Evolutionary conservation across 2,329 filamentous ascomycete genomes (phyloP), one percentile per base, ranked within the genome.

Genomic region (Ampelomyces quisqualis): DNA sequence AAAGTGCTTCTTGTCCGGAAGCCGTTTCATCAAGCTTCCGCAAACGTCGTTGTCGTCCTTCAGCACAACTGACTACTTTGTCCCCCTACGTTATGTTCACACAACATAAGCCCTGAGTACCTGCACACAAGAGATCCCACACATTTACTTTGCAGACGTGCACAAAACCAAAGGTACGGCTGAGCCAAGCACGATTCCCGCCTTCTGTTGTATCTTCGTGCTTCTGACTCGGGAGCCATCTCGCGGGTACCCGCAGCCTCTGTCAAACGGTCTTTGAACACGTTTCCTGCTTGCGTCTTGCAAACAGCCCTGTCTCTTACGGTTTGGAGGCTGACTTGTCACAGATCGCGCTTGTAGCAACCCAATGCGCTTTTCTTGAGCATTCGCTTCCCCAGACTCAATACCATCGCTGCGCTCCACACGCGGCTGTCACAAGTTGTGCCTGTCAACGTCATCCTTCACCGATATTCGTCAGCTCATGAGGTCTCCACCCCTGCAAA

Each of bases 241-340:
- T 62, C 47, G 60, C 57, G 38, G 53, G 40, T 52, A 50, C 45
- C 55, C 55, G 58, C 51, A 36, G 41, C 47, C 42, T 48, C 50
- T 55, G 58, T 64, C 63, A 67, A 67, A 66, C 65, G 56, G 36
- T 50, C 50, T 45, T 49, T 48, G 57, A 60, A 67, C 65, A 67
- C 66, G 62, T 67, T 60, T 58, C 55, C 55, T 53, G 58, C 59
- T 62, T 67, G 63, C 62, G 62, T 64, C 53, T 57, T 57, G 49
- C 66, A 68, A 68, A 66, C 64, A 43, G 51, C 52, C 31, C 44
- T 53, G 55, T 64, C 60, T 67, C 65, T 57, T 56, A 62, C 54
- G 53, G 58, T 65, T 62, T 66, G 57, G 55, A 54, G 44, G 60
- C 65, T 69, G 53, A 69, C 62, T 43, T 53, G 55, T 66, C 52